phyloP scores from a whole-genome alignment of 164 flowering plant species.

The Sedum album region DNA sequence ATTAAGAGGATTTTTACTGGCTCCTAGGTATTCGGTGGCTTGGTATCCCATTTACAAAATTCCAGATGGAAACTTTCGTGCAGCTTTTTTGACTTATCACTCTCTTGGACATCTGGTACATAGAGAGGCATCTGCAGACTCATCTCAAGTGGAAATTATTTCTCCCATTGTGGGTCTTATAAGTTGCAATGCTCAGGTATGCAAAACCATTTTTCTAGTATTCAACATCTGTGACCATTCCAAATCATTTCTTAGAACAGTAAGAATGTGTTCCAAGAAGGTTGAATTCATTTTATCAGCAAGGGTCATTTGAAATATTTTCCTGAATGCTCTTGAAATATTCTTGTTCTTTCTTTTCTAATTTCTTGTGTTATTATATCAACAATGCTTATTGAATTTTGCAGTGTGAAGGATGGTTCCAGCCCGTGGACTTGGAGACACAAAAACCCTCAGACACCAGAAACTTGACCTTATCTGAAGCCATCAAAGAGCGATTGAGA shows the following conservation, averaged over 20 bases:
- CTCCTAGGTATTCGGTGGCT: conserved; percentile 75
- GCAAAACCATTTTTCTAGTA: not conserved
- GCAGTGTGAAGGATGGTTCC: conserved; percentile 73
- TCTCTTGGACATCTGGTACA: conserved; percentile 57
- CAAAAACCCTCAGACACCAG: not conserved
- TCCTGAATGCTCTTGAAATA: not conserved
- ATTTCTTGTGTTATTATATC: not conserved
- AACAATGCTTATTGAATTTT: not conserved
- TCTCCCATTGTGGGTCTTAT: conserved; percentile 70
- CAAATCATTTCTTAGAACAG: not conserved
- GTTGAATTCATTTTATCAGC: not conserved
- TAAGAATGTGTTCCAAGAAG: not conserved
- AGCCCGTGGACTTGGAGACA: conserved; percentile 11
- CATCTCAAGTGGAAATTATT: conserved; percentile 19
- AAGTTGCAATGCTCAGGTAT: conserved; percentile 70
- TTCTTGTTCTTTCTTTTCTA: not conserved
- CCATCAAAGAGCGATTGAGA: conserved; percentile 42
- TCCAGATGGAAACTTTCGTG: conserved; percentile 56
- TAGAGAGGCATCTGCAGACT: conserved; percentile 22
- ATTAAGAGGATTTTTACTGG: not conserved
- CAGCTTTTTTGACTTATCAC: conserved; percentile 80
- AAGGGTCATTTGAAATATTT: not conserved
- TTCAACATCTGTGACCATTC: not conserved
- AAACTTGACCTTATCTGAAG: conserved; percentile 18
- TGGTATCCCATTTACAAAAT: conserved; percentile 88